Evolutionary conservation across 768 basidiomycete genomes (phyloP).

Genomic region (Tylopilus felleus): DNA sequence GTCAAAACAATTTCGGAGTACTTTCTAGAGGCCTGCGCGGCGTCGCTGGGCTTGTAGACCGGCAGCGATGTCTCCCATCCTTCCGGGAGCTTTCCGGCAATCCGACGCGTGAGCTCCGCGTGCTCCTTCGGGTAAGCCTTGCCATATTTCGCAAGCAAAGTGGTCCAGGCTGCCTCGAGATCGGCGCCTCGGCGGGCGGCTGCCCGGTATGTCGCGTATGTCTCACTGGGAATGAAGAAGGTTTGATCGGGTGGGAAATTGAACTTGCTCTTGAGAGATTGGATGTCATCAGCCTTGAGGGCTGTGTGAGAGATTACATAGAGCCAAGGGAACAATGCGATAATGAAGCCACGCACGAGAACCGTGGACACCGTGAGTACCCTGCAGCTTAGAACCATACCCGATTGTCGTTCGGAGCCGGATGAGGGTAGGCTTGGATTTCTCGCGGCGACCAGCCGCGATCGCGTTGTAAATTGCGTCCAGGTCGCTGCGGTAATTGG

Average conservation of each 20-base stretch:
- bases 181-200: conserved; percentile 70
- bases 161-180: conserved; percentile 72
- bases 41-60: conserved; percentile 76
- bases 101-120: conserved; percentile 81
- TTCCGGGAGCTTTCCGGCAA: conserved; percentile 76
- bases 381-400: conserved; percentile 88
- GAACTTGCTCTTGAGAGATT: conserved; percentile 76
- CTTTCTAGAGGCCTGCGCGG: conserved; percentile 89
- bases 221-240: conserved; percentile 75
- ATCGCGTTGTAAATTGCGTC: conserved; percentile 76
- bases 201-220: conserved; percentile 64
- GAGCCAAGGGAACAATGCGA: neutral
- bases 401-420: conserved; percentile 88
- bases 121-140: conserved; percentile 81
- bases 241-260: conserved; percentile 74
- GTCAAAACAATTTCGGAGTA: conserved; percentile 87
- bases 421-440: conserved; percentile 83
- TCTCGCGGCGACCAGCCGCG: conserved; percentile 69
- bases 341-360: conserved; percentile 59
- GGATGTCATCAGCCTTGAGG: conserved; percentile 89
- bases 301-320: conserved; percentile 42
- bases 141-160: conserved; percentile 63
- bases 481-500: conserved; percentile 57
- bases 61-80: conserved; percentile 87
- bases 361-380: conserved; percentile 93